Evolutionary conservation across 306 rosid species (phyloP).

Genomic region (Pyrus communis): DNA sequence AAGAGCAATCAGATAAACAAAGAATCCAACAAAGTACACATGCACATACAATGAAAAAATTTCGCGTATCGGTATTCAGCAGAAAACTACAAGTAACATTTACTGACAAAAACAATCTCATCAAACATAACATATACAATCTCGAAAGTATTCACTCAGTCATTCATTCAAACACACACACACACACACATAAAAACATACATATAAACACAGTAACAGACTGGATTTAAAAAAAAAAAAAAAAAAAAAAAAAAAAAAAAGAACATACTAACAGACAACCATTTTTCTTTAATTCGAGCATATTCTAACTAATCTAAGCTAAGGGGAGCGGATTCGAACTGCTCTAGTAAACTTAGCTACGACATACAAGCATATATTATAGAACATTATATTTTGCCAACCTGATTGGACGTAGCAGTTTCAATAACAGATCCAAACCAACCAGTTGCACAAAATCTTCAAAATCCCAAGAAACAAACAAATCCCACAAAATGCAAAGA

Average conservation of each 20-base stretch:
- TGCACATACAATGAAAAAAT: not conserved
- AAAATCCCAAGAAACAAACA: constrained; percentile 80
- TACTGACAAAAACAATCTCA: not conserved
- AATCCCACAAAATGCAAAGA: constrained; percentile 67
- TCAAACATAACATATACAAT: not conserved
- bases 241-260: too few relatives aligned
- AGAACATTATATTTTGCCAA: constrained; percentile 2
- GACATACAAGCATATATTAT: not conserved
- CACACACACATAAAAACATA: not conserved
- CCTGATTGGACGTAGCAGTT: constrained; percentile 50
- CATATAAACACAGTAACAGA: not conserved
- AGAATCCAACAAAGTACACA: not conserved
- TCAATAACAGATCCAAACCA: constrained; percentile 96
- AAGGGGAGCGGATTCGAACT: not conserved
- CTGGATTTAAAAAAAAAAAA: not conserved
- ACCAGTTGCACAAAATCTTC: constrained; percentile 88
- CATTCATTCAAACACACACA: not conserved
- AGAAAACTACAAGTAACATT: not conserved
- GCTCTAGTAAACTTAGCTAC: not conserved
- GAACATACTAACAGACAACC: too few relatives aligned
- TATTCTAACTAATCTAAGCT: not conserved
- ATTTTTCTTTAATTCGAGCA: too few relatives aligned
- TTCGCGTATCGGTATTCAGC: not conserved
- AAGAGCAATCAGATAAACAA: not conserved
- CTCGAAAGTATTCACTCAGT: not conserved